Evolutionary conservation across 352 stramenopile species (phyloP), one percentile per base, ranked within the genome.

Genomic region (Elongisporangium anandrum): DNA sequence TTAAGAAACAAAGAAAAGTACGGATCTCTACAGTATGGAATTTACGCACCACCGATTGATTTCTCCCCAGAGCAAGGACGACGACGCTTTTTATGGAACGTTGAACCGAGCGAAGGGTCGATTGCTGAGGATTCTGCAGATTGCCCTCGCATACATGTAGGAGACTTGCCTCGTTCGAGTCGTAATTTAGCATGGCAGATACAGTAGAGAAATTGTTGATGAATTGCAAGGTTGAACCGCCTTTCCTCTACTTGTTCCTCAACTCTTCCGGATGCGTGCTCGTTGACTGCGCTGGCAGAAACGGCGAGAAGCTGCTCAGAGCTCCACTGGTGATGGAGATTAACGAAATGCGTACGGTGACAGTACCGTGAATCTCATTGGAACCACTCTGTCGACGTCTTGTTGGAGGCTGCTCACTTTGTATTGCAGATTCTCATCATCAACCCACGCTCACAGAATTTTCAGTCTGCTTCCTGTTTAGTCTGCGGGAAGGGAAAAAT

Each of bases 1-100:
- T 29, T 38, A 15, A 59, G 59, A 58, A 52, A 12, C 45, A 51
- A 39, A 17, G 20, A 50, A 60, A 26, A n/a, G n/a, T n/a, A n/a
- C n/a, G n/a, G n/a, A n/a, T n/a, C n/a, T 15, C 29, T 41, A 15
- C 29, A 2, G 29, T 15, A 41, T 41, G 13, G 29, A 41, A 45
- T 15, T 45, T 7, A 17, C 34, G 34, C 9, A 45, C 8, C 34
- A 45, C 34, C 1, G 34, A 45, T 45, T 45, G 34, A 45, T 17
- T 12, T 12, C 34, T 45, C 34, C 1, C 8, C 34, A 45, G 34
- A 45, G 3, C 34, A 45, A 45, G 34, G 34, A 45, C 34, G 10
- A 45, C 34, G 34, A 17, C 13, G 4, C 13, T 15, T 12, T 45
- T 17, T 45, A 45, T 45, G 34, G 34, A 45, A 45, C 34, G 10